Evolutionary conservation across 2,329 filamentous ascomycete species (phyloP).

Genomic region (Rhexocercosporidium sp.): DNA sequence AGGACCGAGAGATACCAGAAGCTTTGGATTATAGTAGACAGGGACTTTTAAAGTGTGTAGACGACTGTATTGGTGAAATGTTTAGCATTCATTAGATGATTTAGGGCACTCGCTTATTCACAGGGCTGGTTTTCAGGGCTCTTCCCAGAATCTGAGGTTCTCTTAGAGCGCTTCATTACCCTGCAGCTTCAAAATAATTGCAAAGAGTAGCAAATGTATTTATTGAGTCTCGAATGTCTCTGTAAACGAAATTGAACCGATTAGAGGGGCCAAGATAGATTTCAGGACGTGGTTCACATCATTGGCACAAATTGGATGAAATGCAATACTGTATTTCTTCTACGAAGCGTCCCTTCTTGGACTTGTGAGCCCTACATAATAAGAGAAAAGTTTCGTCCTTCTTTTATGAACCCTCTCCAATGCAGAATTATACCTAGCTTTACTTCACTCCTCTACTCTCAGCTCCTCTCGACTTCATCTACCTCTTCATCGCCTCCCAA

Average conservation of each 20-base stretch:
- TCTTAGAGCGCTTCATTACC: too few species aligned
- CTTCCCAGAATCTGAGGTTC: not conserved
- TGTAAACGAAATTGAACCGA: too few species aligned
- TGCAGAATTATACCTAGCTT: not conserved
- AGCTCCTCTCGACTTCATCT: not conserved
- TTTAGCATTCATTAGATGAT: too few species aligned
- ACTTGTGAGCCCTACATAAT: constrained; percentile 1
- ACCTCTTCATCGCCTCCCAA: not conserved
- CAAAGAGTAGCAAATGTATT: too few species aligned
- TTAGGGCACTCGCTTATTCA: not conserved
- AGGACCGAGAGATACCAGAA: not conserved
- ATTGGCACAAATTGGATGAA: not conserved
- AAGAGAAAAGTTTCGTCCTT: not conserved
- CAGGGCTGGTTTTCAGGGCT: not conserved
- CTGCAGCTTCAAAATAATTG: too few species aligned
- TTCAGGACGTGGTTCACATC: not conserved
- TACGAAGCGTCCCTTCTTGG: constrained; percentile 3
- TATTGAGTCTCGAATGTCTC: too few species aligned
- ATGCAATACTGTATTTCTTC: constrained; percentile 1
- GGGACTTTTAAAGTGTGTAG: not conserved
- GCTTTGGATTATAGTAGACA: not conserved
- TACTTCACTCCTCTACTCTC: not conserved
- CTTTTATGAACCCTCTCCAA: constrained; percentile 7
- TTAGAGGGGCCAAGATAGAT: too few species aligned
- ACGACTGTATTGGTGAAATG: too few species aligned